A percentile compares a stretch with the other conserved stretches of the same genome.
Evolutionary conservation across 2,329 filamentous ascomycete species (phyloP).

Genomic region (Cercospora sp.): DNA sequence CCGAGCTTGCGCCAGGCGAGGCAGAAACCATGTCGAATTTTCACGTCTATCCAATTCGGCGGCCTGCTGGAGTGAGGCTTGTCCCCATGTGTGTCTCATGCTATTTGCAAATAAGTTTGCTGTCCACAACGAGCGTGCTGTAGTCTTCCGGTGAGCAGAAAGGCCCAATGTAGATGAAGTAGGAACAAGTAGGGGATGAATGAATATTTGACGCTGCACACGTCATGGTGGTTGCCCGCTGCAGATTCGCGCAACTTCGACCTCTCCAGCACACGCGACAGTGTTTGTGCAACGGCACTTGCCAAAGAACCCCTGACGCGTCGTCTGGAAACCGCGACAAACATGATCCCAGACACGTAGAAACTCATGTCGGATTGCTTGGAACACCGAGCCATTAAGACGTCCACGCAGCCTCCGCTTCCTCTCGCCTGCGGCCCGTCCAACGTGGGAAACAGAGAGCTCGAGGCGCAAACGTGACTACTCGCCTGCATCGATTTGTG

Average conservation of each 20-base stretch:
- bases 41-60: neutral
- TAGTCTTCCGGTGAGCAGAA: neutral
- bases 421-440: neutral
- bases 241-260: neutral
- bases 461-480: neutral
- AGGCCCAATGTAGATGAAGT: neutral
- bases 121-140: neutral
- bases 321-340: neutral
- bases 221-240: neutral
- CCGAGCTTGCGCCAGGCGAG: conserved; percentile 4
- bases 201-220: neutral
- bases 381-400: neutral
- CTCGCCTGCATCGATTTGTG: neutral
- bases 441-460: neutral
- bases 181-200: neutral
- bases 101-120: neutral
- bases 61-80: neutral
- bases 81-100: neutral
- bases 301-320: neutral
- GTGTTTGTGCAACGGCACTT: conserved; percentile 3
- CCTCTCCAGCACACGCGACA: neutral
- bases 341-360: conserved; percentile 6
- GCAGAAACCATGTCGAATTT: conserved; percentile 12
- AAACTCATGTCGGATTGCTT: neutral
- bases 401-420: neutral